These are phyloP conservation scores for Biscogniauxia mediterranea DNA, from an alignment of 2,329 filamentous ascomycete species.

Conservation along the genomic window DNA sequence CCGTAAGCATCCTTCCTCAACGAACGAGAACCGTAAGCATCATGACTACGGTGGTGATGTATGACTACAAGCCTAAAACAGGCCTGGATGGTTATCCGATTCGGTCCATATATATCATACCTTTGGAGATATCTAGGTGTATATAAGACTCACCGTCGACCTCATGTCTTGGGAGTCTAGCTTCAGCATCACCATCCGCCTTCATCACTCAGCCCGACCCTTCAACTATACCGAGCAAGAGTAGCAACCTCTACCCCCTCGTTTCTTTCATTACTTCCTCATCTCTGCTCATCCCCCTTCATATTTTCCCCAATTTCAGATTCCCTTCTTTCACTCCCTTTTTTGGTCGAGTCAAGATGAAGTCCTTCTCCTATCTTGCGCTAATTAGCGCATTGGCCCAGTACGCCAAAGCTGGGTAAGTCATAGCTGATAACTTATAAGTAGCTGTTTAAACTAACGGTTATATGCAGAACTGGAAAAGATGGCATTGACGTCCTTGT, in stretches of 20 bases:
- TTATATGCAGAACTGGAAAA: slow-evolving; percentile 5
- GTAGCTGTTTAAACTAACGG: neutral
- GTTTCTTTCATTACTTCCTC: slow-evolving; percentile 6
- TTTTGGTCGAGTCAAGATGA: slow-evolving; percentile 14
- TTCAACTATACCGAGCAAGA: slow-evolving; percentile 5
- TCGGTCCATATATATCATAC: neutral
- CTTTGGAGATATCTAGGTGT: slow-evolving; percentile 5
- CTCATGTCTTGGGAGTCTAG: neutral
- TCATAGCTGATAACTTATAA: neutral
- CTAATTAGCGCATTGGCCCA: slow-evolving; percentile 21
- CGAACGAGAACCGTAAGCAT: slow-evolving; percentile 14
- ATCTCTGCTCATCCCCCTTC: neutral
- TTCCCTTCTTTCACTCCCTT: slow-evolving; percentile 1
- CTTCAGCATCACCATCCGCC: slow-evolving; percentile 3
- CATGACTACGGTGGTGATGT: slow-evolving; percentile 11
- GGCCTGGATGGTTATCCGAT: neutral
- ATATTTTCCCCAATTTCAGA: neutral
- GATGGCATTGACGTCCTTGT: slow-evolving; percentile 20
- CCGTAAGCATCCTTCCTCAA: slow-evolving; percentile 2
- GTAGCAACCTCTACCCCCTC: slow-evolving; percentile 8
- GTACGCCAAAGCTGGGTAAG: slow-evolving; percentile 11
- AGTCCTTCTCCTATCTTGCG: slow-evolving; percentile 22
- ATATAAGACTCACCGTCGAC: slow-evolving; percentile 17
- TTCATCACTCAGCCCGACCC: slow-evolving; percentile 7
- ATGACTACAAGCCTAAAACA: slow-evolving; percentile 15